Evolutionary conservation across 257 asterid genomes (phyloP).

Genomic region (Nicotiana attenuata): DNA sequence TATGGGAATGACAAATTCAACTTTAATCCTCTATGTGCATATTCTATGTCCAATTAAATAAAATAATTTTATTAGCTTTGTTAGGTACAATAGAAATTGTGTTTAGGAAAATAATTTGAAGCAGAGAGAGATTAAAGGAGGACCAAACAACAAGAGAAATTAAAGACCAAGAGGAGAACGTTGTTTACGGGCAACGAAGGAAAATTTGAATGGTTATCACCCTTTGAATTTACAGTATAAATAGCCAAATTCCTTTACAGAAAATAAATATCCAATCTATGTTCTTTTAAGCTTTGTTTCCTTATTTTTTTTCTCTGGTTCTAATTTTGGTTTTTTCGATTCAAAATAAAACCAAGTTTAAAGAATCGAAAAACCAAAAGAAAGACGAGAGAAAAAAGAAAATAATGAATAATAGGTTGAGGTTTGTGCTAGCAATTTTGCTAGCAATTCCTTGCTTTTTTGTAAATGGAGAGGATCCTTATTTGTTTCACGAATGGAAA

Average conservation of each 20-base stretch:
- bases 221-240: not conserved
- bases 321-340: slow-evolving; percentile 1
- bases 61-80: not conserved
- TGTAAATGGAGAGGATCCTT: slow-evolving; percentile 45
- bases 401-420: not conserved
- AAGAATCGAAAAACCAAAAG: not conserved
- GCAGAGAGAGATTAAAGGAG: not conserved
- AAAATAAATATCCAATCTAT: not conserved
- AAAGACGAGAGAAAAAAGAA: not conserved
- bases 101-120: not conserved
- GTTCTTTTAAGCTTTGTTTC: not conserved
- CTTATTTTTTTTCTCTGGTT: not conserved
- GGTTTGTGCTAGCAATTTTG: not conserved
- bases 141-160: not conserved
- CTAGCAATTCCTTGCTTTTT: not conserved
- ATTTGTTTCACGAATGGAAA: slow-evolving; percentile 44
- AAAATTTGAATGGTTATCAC: not conserved
- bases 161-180: not conserved
- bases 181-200: not conserved
- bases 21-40: no score
- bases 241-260: not conserved
- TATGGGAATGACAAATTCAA: no score
- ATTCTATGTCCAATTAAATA: no score
- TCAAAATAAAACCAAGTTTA: not conserved
- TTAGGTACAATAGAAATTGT: not conserved